Percentiles rank a stretch among this genome's conserved stretches.
phyloP scores from a whole-genome alignment of 805 yeast species.

The Nakazawaea pomicola region DNA sequence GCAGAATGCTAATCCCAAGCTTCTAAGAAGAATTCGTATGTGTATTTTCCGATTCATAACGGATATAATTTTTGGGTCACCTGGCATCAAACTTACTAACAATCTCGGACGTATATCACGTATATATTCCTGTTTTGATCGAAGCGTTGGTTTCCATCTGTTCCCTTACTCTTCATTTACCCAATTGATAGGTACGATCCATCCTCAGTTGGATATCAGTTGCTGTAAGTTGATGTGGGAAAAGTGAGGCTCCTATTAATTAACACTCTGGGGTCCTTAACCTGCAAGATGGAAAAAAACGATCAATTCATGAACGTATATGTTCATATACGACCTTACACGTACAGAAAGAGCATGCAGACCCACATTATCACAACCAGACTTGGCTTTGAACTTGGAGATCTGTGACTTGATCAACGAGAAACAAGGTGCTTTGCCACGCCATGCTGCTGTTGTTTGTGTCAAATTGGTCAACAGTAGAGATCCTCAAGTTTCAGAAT shows the following conservation, averaged over 20 bases:
- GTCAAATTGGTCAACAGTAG: constrained; percentile 78
- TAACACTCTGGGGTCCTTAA: too few species aligned
- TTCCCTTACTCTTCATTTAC: too few species aligned
- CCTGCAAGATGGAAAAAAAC: too few species aligned
- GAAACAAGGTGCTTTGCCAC: constrained; percentile 84
- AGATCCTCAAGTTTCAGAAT: constrained; percentile 82
- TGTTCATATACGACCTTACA: background rate
- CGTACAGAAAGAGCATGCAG: constrained; percentile 75
- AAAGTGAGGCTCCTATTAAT: too few species aligned
- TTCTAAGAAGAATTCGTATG: constrained; percentile 31
- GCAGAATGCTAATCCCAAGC: constrained; percentile 31
- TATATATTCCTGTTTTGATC: too few species aligned
- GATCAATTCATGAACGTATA: background rate
- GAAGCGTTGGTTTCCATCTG: too few species aligned
- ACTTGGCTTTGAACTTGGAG: constrained; percentile 80
- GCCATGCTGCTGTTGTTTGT: constrained; percentile 87
- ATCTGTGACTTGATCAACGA: constrained; percentile 91
- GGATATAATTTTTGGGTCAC: background rate
- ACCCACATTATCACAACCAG: constrained; percentile 79
- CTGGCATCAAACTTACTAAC: background rate
- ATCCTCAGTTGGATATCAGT: too few species aligned
- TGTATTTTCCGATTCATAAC: background rate
- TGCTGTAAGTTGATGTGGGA: too few species aligned
- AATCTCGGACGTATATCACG: too few species aligned
- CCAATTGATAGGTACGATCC: too few species aligned